A percentile compares a stretch with the other conserved stretches of the same genome.
These are phyloP conservation scores for Ustilago hordei DNA, from an alignment of 1,284 basidiomycete genomes.

Conservation along the genomic window DNA sequence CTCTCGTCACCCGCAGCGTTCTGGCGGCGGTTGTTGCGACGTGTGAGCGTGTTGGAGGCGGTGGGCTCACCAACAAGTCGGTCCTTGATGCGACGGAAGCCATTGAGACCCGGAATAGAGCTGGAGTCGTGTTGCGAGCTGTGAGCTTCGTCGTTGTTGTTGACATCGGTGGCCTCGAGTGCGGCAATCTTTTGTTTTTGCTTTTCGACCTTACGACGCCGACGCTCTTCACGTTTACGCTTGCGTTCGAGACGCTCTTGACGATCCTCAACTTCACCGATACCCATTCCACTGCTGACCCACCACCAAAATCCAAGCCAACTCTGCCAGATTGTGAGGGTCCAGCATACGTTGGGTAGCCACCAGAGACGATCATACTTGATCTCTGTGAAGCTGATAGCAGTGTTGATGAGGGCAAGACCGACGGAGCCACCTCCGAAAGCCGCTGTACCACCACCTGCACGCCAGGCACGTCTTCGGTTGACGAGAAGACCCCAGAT, in stretches of 20 bases:
- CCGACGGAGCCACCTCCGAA: constrained; percentile 77
- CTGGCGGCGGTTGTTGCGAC: constrained; percentile 35
- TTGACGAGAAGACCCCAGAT: constrained; percentile 95
- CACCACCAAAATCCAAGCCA: constrained; percentile 70
- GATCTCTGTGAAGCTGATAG: constrained; percentile 67
- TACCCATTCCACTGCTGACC: constrained; percentile 69
- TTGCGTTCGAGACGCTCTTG: constrained; percentile 55
- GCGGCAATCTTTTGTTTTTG: constrained; percentile 45
- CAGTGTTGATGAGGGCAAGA: constrained; percentile 64
- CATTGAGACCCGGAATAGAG: constrained; percentile 49
- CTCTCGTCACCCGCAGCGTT: constrained; percentile 14
- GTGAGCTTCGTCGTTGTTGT: constrained; percentile 33
- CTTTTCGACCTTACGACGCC: constrained; percentile 49
- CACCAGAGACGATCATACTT: constrained; percentile 67
- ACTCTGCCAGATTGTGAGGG: constrained; percentile 68
- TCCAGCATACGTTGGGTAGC: constrained; percentile 66
- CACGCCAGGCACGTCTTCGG: constrained; percentile 90
- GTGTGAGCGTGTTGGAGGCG: constrained; percentile 32
- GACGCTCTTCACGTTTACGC: constrained; percentile 53
- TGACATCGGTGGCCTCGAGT: constrained; percentile 24
- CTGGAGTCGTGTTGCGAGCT: constrained; percentile 45
- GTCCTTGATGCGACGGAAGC: constrained; percentile 51
- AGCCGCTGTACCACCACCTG: constrained; percentile 87
- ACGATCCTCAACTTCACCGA: constrained; percentile 69
- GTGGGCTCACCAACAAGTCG: constrained; percentile 38